These are phyloP conservation scores for Pseudofabraea citricarpa DNA, from an alignment of 2,329 filamentous ascomycete genomes.

Conservation along the genomic window DNA sequence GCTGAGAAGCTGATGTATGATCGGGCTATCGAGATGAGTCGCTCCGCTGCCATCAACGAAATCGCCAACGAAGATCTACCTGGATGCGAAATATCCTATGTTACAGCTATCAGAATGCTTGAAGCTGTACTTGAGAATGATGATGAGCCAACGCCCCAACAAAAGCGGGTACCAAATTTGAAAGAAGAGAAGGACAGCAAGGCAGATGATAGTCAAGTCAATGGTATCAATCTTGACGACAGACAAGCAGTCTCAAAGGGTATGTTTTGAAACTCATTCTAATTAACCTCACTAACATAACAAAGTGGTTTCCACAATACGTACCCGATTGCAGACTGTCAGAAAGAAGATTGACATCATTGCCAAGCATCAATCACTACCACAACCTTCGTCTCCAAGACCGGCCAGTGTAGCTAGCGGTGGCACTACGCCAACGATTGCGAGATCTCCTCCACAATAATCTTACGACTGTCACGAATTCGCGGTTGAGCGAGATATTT, in stretches of 20 bases:
- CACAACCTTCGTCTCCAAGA: conserved; percentile 23
- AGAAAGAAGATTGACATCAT: conserved; percentile 59
- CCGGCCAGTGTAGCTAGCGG: conserved; percentile 23
- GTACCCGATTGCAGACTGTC: conserved; percentile 47
- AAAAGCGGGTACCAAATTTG: conserved; percentile 34
- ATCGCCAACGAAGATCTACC: conserved; percentile 83
- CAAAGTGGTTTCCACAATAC: conserved; percentile 60
- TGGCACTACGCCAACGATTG: conserved; percentile 26
- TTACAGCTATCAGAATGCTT: conserved; percentile 89
- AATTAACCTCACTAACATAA: conserved; percentile 26
- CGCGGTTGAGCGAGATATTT: neutral
- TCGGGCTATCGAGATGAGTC: conserved; percentile 93
- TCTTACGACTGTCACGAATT: neutral
- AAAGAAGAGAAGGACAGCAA: conserved; percentile 34
- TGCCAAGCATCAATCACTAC: conserved; percentile 38
- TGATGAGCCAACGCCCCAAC: conserved; percentile 47
- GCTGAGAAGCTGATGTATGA: conserved; percentile 99
- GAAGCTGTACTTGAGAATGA: conserved; percentile 90
- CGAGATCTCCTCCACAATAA: conserved; percentile 26
- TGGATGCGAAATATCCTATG: conserved; percentile 88
- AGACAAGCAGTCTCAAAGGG: conserved; percentile 68
- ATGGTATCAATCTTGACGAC: conserved; percentile 62
- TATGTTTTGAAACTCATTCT: conserved; percentile 37
- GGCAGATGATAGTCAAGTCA: conserved; percentile 43
- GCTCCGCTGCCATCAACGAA: conserved; percentile 90